Evolutionary conservation across 768 basidiomycete species (phyloP).

Genomic region (Kwoniella europaea): DNA sequence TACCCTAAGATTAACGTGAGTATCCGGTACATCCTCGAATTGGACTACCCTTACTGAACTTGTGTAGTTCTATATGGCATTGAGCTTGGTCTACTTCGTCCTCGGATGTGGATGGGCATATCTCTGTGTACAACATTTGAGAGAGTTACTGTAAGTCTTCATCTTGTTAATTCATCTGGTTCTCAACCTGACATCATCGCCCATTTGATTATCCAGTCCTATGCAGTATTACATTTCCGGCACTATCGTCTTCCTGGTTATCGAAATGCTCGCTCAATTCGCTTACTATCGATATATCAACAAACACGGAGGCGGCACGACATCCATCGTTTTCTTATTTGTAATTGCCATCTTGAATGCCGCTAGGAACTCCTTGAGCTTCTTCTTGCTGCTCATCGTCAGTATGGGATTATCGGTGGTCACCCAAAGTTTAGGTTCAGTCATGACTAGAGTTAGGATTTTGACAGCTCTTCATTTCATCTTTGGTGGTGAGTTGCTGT

Average conservation of each 20-base stretch:
- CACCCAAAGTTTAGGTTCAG: conserved; percentile 78
- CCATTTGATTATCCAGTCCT: conserved; percentile 18
- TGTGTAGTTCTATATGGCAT: conserved; percentile 78
- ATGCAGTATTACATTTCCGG: conserved; percentile 87
- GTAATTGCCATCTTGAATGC: conserved; percentile 92
- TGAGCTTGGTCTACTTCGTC: conserved; percentile 77
- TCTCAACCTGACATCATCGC: too few relatives aligned
- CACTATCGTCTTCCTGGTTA: conserved; percentile 79
- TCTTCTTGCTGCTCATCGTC: conserved; percentile 93
- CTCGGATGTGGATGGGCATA: conserved; percentile 78
- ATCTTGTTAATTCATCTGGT: not conserved
- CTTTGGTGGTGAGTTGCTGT: conserved; percentile 76
- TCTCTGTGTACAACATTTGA: conserved; percentile 77
- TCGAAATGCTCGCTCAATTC: conserved; percentile 93
- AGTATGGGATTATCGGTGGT: conserved; percentile 91
- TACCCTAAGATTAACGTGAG: conserved; percentile 95
- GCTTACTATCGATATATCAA: conserved; percentile 96
- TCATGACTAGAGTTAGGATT: conserved; percentile 81
- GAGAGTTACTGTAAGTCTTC: conserved; percentile 82
- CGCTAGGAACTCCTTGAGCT: conserved; percentile 85
- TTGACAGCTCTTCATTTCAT: conserved; percentile 85
- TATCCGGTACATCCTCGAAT: conserved; percentile 1
- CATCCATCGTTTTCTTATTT: conserved; percentile 79
- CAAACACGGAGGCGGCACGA: conserved; percentile 56
- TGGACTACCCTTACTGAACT: not conserved